Base-by-base conservation (phyloP, 129 eudicot genomes). In the Saposhnikovia divaricata region DNA sequence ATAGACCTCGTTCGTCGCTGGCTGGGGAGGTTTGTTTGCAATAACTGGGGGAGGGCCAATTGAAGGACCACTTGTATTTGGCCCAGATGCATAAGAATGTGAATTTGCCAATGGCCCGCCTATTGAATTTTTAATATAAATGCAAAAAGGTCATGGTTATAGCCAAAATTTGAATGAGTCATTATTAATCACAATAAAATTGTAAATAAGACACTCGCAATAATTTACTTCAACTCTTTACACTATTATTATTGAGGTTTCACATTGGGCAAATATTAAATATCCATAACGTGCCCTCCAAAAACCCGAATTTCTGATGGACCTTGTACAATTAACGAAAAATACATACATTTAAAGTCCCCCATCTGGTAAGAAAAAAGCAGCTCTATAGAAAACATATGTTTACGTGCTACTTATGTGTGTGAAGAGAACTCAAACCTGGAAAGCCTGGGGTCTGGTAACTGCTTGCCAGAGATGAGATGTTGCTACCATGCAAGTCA, bases 61-160 rank as follows among this genome's bases (percentile, higher is more conserved):
- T 12, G 99, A 95, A 78, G 99, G 97, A 25, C 97, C 97, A 53
- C 91, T 91, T 15, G 97, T 95, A 87, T 95, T 92, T 42, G 99
- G 99, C n/a, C 97, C 99, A 77, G 99, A 95, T 45, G 99, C 96
- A 83, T 95, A 95, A 25, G 97, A 90, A 84, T 92, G 99, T 68
- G 96, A 92, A 81, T 80, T 89, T 15, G 44, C 84, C 25, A 90
- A 23, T 10, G 85, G 80, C 21, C 88, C 86, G 61, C 85, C 92
- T 90, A 86, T 6, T 71, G 43, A 31, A 31, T 13, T 68, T 4
- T 68, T 1, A 5, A 68, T 31, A 68, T 18, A 18, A 19, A 25
- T 19, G 50, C 27, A 9, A 72, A 14, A 19, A 72, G 6, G 42
- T 40, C 25, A 40, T 10, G 9, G 27, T 72, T 40, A 23, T 72